Evolutionary conservation across 148 eudicot genomes (phyloP), one percentile per base, ranked within the genome.

Genomic region (Suaeda aralocaspica): DNA sequence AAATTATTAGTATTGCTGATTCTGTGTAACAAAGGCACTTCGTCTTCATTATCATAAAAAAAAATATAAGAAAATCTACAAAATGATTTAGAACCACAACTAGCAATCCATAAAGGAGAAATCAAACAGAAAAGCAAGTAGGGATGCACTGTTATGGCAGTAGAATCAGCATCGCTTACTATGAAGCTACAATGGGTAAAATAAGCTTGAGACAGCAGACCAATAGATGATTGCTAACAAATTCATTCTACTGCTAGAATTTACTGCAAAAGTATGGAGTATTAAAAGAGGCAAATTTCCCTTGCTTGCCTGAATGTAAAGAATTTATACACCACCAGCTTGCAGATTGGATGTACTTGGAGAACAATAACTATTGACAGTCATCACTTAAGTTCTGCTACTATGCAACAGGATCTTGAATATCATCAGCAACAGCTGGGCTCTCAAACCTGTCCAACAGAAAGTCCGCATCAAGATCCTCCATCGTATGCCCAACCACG

Each of bases 401-500:
- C 21, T 33, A 56, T 55, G 61, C 71, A 66, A 68, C 25, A 53
- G 83, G 72, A 22, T 71, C 81, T 30, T 2, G 68, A 49, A 24
- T 66, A 25, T 69, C 68, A 12, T 82, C 84, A 3, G 42, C 77
- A 42, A 73, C 81, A 44, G 76, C 82, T 70, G 16, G 75, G 30
- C 12, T 69, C 6, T 79, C 78, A 46, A 70, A 80, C 22, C 60
- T 28, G 51, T 86, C 88, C 63, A 63, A 73, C 62, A 73, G 80
- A 65, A 67, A 90, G 76, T 92, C 96, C 34, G 60, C 51, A 29
- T 84, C 92, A 48, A 72, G 80, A 76, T 74, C 70, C 75, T 93
- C 83, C 96, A 90, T 90, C 46, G 98, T 85, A 65, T 16, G 59
- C 18, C 98, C 98, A 59, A 71, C 76, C 15, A 50, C 79, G 63